Base-by-base conservation (phyloP, 2,329 filamentous ascomycete species). In the Fusarium sp. region DNA sequence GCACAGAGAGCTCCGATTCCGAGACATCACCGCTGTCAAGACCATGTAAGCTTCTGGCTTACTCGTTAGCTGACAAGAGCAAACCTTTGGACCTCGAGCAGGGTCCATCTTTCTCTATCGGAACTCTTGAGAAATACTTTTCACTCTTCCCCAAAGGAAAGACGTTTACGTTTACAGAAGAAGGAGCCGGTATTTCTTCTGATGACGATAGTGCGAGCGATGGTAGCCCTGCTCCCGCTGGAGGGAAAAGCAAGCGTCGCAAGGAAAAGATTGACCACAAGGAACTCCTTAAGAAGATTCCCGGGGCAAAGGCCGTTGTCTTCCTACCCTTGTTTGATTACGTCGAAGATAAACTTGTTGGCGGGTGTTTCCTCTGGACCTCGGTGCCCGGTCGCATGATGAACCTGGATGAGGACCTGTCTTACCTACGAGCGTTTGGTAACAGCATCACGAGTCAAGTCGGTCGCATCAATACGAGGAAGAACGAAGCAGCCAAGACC, bases 401-500 rank as follows among this genome's bases (percentile, higher is more conserved):
- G 66, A 81, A 79, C 38, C 74, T 80, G 31, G 79, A 81, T n/a
- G 73, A 78, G 27, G 80, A 81, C 18, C 64, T 83, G 4, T 80
- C 80, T 0, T 78, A 78, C 45, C 22, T 86, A 86, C 73, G 73
- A 2, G 75, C 75, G 3, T 76, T 76, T 12, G 64, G 75, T 14
- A 76, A 72, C 44, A 75, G 75, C 39, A 75, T 76, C 54, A 89
- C 90, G 84, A 85, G 84, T 17, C 86, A 90, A 62, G 81, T 89
- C 11, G 84, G 85, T 0, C 81, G 87, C n/a, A 81, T 89, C 50
- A 86, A 89, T 64, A 86, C 86, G 1, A 78, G 85, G 39, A 84
- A 84, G 35, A 85, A 84, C 5, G 84, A 87, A 61, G 82, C 83
- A 25, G 87, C 87, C 45, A 90, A 90, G 71, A 85, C 85, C 2